These are phyloP conservation scores for Pythium brassicae DNA, from an alignment of 352 stramenopile species.

Conservation along the genomic window DNA sequence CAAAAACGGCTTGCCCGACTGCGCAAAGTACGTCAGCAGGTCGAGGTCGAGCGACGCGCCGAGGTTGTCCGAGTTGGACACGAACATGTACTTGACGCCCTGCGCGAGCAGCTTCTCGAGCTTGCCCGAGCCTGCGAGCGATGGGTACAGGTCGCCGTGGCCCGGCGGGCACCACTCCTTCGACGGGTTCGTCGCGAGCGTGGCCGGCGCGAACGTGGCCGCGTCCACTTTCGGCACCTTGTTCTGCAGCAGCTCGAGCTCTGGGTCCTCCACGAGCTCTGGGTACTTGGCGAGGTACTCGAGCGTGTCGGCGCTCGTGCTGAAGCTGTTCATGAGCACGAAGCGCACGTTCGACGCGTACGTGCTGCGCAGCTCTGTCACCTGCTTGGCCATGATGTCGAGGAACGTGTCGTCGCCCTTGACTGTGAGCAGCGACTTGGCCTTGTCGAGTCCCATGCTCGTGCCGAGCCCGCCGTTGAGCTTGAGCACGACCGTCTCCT, in stretches of 20 bases:
- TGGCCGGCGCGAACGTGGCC: constrained; percentile 70
- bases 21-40: constrained; percentile 84
- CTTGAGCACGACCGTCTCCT: constrained; percentile 87
- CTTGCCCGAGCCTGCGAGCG: constrained; percentile 79
- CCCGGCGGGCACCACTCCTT: constrained; percentile 88
- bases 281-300: constrained; percentile 88
- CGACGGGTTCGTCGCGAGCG: constrained; percentile 47
- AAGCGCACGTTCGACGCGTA: constrained; percentile 92
- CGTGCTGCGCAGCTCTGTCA: constrained; percentile 93
- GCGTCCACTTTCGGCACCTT: constrained; percentile 96
- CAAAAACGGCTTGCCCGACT: constrained; percentile 86
- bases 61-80: constrained; percentile 89
- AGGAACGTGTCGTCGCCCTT: constrained; percentile 94
- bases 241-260: constrained; percentile 98
- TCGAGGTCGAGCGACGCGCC: constrained; percentile 79
- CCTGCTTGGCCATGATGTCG: constrained; percentile 86
- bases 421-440: constrained; percentile 92
- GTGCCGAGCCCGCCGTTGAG: constrained; percentile 84
- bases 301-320: constrained; percentile 79
- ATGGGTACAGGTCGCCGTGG: constrained; percentile 84
- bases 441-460: constrained; percentile 94
- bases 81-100: constrained; percentile 89
- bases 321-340: constrained; percentile 90
- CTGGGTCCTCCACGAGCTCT: constrained; percentile 90
- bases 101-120: constrained; percentile 81